phyloP scores from a whole-genome alignment of 148 eudicot species.

The Camellia japonica region DNA sequence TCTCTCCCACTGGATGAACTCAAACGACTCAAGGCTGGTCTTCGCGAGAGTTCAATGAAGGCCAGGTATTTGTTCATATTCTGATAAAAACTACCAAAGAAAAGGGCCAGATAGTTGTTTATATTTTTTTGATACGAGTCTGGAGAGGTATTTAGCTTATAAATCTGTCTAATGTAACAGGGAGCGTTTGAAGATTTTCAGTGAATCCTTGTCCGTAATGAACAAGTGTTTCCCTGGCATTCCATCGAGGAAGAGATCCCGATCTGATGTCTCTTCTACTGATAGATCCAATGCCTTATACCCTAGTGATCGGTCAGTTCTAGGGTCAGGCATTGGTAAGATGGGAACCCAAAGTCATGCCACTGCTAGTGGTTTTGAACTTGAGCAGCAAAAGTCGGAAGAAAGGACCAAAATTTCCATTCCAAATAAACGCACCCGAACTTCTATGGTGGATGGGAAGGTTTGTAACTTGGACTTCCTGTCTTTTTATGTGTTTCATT shows the following conservation, averaged over 20 bases:
- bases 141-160: slow-evolving; percentile 5
- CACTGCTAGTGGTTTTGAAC: slow-evolving; percentile 35
- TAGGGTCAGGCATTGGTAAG: slow-evolving; percentile 40
- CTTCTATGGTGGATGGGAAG: slow-evolving; percentile 58
- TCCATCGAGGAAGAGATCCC: slow-evolving; percentile 58
- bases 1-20: slow-evolving; percentile 39
- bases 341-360: slow-evolving; percentile 44
- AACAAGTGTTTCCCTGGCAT: slow-evolving; percentile 61
- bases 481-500: neutral
- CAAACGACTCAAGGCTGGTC: slow-evolving; percentile 45
- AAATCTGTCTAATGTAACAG: slow-evolving; percentile 28
- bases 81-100: too few relatives aligned
- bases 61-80: slow-evolving; percentile 45
- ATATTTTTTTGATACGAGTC: slow-evolving; percentile 7
- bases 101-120: too few relatives aligned
- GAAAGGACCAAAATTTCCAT: slow-evolving; percentile 43
- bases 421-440: slow-evolving; percentile 62
- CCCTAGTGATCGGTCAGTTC: slow-evolving; percentile 40
- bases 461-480: slow-evolving; percentile 35
- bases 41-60: slow-evolving; percentile 44
- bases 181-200: slow-evolving; percentile 54
- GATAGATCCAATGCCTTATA: slow-evolving; percentile 37
- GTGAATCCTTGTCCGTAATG: slow-evolving; percentile 43
- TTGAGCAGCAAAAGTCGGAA: slow-evolving; percentile 47
- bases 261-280: slow-evolving; percentile 41